Base-by-base conservation (phyloP, 78 protist genomes). In the Chrysochromulina tobinii region DNA sequence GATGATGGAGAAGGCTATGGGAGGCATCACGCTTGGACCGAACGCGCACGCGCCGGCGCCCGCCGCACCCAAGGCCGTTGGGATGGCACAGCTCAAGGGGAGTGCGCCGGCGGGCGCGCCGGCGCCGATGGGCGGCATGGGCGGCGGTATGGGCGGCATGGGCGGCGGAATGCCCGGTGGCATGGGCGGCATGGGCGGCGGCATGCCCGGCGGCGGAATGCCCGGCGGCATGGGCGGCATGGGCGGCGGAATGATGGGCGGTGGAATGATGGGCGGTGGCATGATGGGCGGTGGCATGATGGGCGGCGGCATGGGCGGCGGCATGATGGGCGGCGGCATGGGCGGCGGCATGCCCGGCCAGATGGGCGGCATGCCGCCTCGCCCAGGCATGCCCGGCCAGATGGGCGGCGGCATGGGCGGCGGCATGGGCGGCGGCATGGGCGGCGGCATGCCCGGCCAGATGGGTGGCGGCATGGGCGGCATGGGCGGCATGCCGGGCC, bases 131-230 rank as follows among this genome's bases (percentile, higher is more conserved):
- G 58, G 58, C 15, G 84, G 57, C 23, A 75, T 75, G 84, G 59
- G 59, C 23, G 58, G 23, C 15, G 58, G 58, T 15, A 77, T 77
- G 85, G 85, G 54, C 54, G 59, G 61, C 59, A 59, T 59, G 64
- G 38, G 17, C 12, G 48, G 0, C 27, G 1, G 14, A 3, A 2
- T 4, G 55, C 11, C 9, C 25, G 81, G 81, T 12, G 81, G 53
- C 81, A 72, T 38, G 79, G 79, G 50, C 79, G 79, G 79, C 79
- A n/a, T 15, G 50, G 54, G 23, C 18, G 79, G 79, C 79, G 79
- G 79, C 12, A 72, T 72, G 81, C 55, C 27, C 27, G 53, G 54
- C 81, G 38, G 17, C 12, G 48, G 0, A 12, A 0, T 2, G 81
- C 27, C 61, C 6, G 57, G 58, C 85, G 61, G 59, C 61, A 53